Evolutionary conservation across 768 basidiomycete genomes (phyloP), one percentile per base, ranked within the genome.

Genomic region (Podaxis pistillaris): DNA sequence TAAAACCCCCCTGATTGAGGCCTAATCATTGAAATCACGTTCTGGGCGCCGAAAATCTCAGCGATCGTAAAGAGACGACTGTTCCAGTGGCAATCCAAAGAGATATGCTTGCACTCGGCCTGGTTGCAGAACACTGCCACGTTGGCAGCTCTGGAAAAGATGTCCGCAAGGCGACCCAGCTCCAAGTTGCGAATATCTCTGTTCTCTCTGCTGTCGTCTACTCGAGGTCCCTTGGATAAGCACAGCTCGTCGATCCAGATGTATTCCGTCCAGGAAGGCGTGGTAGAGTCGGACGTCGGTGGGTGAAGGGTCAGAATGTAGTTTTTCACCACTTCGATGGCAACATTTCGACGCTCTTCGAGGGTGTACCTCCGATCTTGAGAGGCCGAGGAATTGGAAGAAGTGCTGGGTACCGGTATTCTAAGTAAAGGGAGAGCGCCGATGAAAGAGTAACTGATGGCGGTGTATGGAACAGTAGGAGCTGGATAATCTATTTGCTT

Each of bases 151-250:
- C 56, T 38, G 28, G 65, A 33, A 53, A 69, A 69, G 15, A 69
- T 65, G 53, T 70, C 69, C 2, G 69, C 65, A 26, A 70, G 60
- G 28, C 65, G 63, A 6, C 69, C 69, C 7, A 70, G 63, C 47
- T 70, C 68, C 26, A 26, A 36, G 4, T 26, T 65, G 11, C 54
- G 54, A 15, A 37, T 40, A 6, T 12, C 19, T 49, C 69, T 63
- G 51, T 68, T 50, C 41, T 63, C 62, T 8, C 52, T 46, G 47
- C 33, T 36, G 19, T 26, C n/a, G 33, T 58, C 56, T 22, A 26
- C 24, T n/a, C 36, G 40, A n/a, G 22, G 38, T n/a, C 49, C 56
- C 36, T 58, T 30, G 11, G 62, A 63, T n/a, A 63, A 37, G 37
- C 62, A 63, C 22, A 63, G 37, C 47, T 63, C 62, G 24, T 63